Evolutionary conservation across 2,329 filamentous ascomycete species (phyloP).

Genomic region (Lachnellula cervina): DNA sequence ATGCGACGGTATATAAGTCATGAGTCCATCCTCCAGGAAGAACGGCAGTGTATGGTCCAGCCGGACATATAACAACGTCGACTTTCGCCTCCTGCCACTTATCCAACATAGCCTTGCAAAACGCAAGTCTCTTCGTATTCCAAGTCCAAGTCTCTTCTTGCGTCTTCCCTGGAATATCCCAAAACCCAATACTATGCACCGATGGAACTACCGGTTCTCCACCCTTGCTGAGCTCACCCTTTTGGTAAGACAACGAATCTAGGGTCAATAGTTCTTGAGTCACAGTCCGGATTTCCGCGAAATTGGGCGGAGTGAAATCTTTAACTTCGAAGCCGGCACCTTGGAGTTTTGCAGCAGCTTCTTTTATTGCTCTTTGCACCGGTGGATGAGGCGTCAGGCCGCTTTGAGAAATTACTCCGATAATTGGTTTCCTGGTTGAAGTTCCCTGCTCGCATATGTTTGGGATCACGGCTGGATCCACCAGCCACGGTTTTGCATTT

Average conservation of each 20-base stretch:
- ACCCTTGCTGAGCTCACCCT: slow-evolving; percentile 28
- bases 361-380: slow-evolving; percentile 26
- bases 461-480: slow-evolving; percentile 30
- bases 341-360: slow-evolving; percentile 26
- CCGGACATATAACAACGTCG: slow-evolving; percentile 29
- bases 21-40: slow-evolving; percentile 32
- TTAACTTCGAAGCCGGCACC: slow-evolving; percentile 30
- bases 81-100: slow-evolving; percentile 32
- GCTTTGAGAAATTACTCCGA: slow-evolving; percentile 29
- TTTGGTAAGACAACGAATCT: slow-evolving; percentile 34
- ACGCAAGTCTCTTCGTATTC: slow-evolving; percentile 30
- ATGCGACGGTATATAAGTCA: slow-evolving; percentile 34
- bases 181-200: slow-evolving; percentile 33
- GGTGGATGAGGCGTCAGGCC: slow-evolving; percentile 31
- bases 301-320: slow-evolving; percentile 31
- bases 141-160: slow-evolving; percentile 33
- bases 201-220: slow-evolving; percentile 32
- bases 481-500: slow-evolving; percentile 71
- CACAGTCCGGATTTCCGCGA: slow-evolving; percentile 29
- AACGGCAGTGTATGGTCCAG: slow-evolving; percentile 32
- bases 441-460: slow-evolving; percentile 16
- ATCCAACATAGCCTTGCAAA: slow-evolving; percentile 36
- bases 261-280: slow-evolving; percentile 34
- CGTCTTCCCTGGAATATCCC: slow-evolving; percentile 30
- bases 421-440: slow-evolving; percentile 23